These are phyloP conservation scores for Zymoseptoria brevis DNA, from an alignment of 2,329 filamentous ascomycete species.

Conservation along the genomic window DNA sequence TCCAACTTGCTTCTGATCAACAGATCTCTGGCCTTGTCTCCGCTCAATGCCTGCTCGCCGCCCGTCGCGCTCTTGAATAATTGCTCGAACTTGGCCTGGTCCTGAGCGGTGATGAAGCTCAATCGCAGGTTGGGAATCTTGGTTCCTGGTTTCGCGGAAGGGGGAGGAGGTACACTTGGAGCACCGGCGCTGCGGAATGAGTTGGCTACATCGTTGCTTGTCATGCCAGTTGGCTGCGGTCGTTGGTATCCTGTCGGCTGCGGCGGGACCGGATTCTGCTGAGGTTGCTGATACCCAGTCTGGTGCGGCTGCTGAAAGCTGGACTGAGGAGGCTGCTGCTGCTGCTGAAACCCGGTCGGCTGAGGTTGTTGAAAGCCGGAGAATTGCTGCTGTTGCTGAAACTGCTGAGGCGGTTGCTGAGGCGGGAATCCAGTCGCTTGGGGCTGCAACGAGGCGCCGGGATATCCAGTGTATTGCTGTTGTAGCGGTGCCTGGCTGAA, in stretches of 20 bases:
- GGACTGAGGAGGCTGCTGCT: constrained; percentile 33
- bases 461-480: constrained; percentile 62
- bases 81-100: constrained; percentile 95
- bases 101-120: constrained; percentile 89
- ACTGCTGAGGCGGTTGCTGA: constrained; percentile 29
- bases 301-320: constrained; percentile 36
- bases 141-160: constrained; percentile 55
- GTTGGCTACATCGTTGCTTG: constrained; percentile 56
- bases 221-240: constrained; percentile 52
- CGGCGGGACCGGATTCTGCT: constrained; percentile 31
- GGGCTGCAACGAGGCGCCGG: constrained; percentile 32
- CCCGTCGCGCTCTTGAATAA: constrained; percentile 93
- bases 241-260: constrained; percentile 33
- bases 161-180: constrained; percentile 48
- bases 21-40: constrained; percentile 83
- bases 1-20: constrained; percentile 80
- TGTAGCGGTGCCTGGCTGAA: constrained; percentile 49
- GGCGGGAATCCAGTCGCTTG: constrained; percentile 29
- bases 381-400: constrained; percentile 1
- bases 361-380: constrained; percentile 24
- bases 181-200: constrained; percentile 48
- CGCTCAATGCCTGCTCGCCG: constrained; percentile 75
- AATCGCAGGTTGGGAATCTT: constrained; percentile 91
- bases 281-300: constrained; percentile 46
- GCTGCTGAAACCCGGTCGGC: constrained; percentile 39